Conservation (phyloP, 139 green algal genomes). For the Monoraphidium neglectum region DNA sequence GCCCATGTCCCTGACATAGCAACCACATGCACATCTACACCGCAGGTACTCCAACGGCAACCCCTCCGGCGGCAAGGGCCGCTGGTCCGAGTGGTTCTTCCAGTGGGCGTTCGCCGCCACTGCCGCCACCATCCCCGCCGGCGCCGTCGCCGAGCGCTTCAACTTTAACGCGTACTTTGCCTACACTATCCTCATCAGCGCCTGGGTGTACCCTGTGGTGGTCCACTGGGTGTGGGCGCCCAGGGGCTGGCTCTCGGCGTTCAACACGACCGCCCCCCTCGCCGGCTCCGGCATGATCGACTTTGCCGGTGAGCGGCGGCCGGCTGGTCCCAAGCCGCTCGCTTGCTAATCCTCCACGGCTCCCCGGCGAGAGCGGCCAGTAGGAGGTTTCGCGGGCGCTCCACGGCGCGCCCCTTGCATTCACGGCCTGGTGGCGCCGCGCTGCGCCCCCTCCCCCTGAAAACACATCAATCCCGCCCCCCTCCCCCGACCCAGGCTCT, state of each 20-base stretch:
- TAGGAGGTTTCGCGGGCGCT: too few relatives aligned
- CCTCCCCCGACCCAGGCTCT: conserved; percentile 32
- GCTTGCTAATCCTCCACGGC: too few relatives aligned
- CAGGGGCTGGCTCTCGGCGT: conserved; percentile 65
- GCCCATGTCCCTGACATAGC: background rate
- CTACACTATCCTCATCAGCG: conserved; percentile 43
- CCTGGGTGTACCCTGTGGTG: conserved; percentile 73
- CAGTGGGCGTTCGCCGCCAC: conserved; percentile 79
- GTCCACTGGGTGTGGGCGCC: conserved; percentile 69
- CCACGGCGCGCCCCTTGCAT: too few relatives aligned
- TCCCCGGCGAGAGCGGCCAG: too few relatives aligned
- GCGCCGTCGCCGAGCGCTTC: conserved; percentile 73
- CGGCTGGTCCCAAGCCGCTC: conserved; percentile 39
- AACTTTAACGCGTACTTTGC: conserved; percentile 68
- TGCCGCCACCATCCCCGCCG: conserved; percentile 69
- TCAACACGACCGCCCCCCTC: conserved; percentile 32
- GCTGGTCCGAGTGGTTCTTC: conserved; percentile 65
- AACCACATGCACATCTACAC: conserved; percentile 3
- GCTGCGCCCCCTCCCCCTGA: too few relatives aligned
- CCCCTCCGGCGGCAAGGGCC: conserved; percentile 1
- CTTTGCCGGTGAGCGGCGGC: conserved; percentile 65
- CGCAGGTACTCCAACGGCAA: background rate
- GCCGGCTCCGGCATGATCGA: conserved; percentile 75
- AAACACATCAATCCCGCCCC: too few relatives aligned
- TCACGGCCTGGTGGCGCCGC: too few relatives aligned